Evolutionary conservation across 2,329 filamentous ascomycete genomes (phyloP).

Genomic region (Hypoxylon sp.): DNA sequence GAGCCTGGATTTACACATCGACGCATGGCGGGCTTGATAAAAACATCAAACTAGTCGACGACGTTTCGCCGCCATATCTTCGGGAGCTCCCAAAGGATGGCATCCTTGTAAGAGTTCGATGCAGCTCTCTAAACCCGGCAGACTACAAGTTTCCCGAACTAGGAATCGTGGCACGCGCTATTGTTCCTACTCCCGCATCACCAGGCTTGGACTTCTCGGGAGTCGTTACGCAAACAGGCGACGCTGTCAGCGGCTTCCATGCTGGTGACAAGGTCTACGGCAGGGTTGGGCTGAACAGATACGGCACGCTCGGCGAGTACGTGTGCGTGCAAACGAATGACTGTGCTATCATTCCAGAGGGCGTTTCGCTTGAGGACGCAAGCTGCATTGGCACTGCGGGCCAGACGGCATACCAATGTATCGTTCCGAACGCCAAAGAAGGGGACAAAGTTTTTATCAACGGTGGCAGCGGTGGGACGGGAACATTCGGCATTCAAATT

Average conservation of each 20-base stretch:
- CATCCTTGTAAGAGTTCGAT: slow-evolving; percentile 69
- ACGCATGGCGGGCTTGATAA: slow-evolving; percentile 65
- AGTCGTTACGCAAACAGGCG: slow-evolving; percentile 56
- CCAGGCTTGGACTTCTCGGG: slow-evolving; percentile 67
- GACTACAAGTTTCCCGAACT: slow-evolving; percentile 75
- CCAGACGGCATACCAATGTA: slow-evolving; percentile 63
- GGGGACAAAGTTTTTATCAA: slow-evolving; percentile 73
- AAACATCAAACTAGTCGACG: slow-evolving; percentile 63
- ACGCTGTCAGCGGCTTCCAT: slow-evolving; percentile 49
- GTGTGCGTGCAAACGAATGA: slow-evolving; percentile 52
- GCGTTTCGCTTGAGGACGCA: slow-evolving; percentile 59
- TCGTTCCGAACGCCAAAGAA: slow-evolving; percentile 63
- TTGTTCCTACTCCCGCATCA: slow-evolving; percentile 60
- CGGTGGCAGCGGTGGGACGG: slow-evolving; percentile 74
- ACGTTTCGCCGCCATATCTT: slow-evolving; percentile 60
- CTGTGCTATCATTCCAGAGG: slow-evolving; percentile 60
- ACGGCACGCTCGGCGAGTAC: slow-evolving; percentile 62
- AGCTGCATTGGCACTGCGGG: slow-evolving; percentile 63
- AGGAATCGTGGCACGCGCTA: slow-evolving; percentile 57
- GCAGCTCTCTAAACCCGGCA: slow-evolving; percentile 71
- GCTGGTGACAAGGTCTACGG: slow-evolving; percentile 65
- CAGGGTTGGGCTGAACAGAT: slow-evolving; percentile 49
- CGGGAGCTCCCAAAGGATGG: slow-evolving; percentile 57
- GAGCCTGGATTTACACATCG: slow-evolving; percentile 69
- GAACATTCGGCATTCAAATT: slow-evolving; percentile 73